Percentiles rank a stretch among this genome's conserved stretches.
Conservation (phyloP, 192 early-diverging fungal genomes). For the Pecoramyces ruminantium region DNA sequence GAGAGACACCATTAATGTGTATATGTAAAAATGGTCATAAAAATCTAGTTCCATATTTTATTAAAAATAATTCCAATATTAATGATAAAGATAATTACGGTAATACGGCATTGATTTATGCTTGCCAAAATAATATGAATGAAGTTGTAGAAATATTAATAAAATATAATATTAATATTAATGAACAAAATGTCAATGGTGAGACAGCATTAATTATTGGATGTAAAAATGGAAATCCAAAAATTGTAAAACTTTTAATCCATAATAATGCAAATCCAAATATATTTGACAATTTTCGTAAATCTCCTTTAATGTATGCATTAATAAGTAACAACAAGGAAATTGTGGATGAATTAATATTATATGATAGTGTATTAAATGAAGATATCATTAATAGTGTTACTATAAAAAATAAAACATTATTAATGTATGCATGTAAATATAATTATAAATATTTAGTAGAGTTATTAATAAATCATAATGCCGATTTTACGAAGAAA, state of each 20-base stretch:
- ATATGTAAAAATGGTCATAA: neutral
- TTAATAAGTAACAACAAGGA: neutral
- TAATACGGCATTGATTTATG: neutral
- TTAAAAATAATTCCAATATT: neutral
- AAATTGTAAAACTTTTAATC: neutral
- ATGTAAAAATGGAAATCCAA: neutral
- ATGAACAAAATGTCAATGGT: neutral
- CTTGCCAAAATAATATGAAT: neutral
- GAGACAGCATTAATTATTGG: neutral
- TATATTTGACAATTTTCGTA: neutral
- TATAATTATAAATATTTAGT: neutral
- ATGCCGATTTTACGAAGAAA: neutral
- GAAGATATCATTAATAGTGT: neutral
- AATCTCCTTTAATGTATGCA: neutral
- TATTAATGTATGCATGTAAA: neutral
- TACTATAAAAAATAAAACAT: neutral
- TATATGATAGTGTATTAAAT: neutral
- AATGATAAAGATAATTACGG: neutral
- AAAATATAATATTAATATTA: neutral
- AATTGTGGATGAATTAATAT: neutral
- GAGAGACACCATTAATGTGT: neutral
- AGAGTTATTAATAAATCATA: neutral
- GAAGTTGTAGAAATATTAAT: neutral
- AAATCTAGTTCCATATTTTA: neutral
- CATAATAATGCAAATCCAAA: neutral